Base-by-base conservation (phyloP, 306 rosid genomes). In the Albizia julibrissin region DNA sequence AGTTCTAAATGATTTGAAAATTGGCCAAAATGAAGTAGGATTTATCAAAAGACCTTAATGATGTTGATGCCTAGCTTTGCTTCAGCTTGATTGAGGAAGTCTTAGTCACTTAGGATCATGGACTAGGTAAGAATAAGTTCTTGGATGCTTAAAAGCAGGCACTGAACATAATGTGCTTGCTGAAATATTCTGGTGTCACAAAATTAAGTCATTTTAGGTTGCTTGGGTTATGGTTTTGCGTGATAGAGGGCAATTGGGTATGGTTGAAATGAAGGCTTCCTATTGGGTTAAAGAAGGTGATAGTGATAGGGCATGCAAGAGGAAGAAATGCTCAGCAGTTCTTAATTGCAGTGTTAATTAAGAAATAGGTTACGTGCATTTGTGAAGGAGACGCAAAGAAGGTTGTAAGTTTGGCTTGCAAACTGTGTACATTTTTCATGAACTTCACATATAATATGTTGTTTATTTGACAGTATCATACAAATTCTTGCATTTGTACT, bases 51-150 rank as follows among this genome's bases (percentile, higher is more conserved):
- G 10, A 47, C 34, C 21, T 43, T n/a, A 21, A 46, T 6, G 14
- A 56, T 39, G 29, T 59, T 71, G 22, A 31, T 80, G 47, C 47
- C 34, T 29, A 39, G 31, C 62, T 43, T 59, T 46, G 73, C 40
- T 80, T 46, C 31, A 80, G 43, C 22, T 46, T 80, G 79, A 80
- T 72, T 62, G 42, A 31, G 66, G 73, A 72, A n/a, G 65, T 43
- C 65, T 56, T 22, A 10, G 31, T 56, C 31, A 58, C 31, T 22
- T 47, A 3, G 27, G 44, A 52, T 37, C 34, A 40, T 19, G 58
- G 19, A 39, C n/a, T 33, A 29, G 77, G 44, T 18, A 73, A 49
- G 44, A 49, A 29, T 19, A 26, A 50, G 31, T 40, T 21, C 6
- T 31, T 46, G 22, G 18, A 72, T 10, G 21, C 24, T n/a, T 27